A percentile compares a stretch with the other conserved stretches of the same genome.
Evolutionary conservation across 2,329 filamentous ascomycete species (phyloP).

Genomic region (Colletotrichum orchidophilum): DNA sequence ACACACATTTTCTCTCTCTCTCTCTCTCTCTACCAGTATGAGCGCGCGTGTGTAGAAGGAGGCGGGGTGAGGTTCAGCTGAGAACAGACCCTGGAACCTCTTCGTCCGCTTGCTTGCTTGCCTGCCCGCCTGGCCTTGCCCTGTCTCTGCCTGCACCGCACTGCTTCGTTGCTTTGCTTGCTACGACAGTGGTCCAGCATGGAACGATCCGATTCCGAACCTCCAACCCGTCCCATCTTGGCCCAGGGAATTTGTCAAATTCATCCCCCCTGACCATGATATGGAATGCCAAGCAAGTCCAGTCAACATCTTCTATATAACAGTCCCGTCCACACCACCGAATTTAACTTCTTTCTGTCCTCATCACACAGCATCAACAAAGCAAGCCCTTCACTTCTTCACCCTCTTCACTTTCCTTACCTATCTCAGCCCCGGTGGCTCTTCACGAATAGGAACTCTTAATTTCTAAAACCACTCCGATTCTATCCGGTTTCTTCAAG

Average conservation of each 20-base stretch:
- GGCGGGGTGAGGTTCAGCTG: conserved; percentile 21
- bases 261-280: conserved; percentile 19
- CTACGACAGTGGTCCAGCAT: not conserved
- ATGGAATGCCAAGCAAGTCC: conserved; percentile 31
- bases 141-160: not conserved
- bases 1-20: no score
- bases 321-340: conserved; percentile 26
- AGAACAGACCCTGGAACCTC: conserved; percentile 27
- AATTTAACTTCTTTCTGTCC: not conserved
- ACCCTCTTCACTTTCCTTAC: conserved; percentile 8
- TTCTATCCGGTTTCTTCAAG: not conserved
- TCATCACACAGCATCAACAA: conserved; percentile 32
- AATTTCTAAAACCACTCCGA: conserved; percentile 24
- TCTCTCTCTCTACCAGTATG: not conserved
- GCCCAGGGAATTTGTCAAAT: conserved; percentile 28
- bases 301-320: conserved; percentile 29
- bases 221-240: conserved; percentile 26
- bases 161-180: not conserved
- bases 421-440: conserved; percentile 29
- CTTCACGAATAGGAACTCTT: conserved; percentile 3
- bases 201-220: conserved; percentile 31
- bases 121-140: not conserved
- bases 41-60: not conserved
- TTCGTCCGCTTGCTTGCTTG: not conserved
- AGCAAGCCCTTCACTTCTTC: conserved; percentile 28